A percentile compares a stretch with the other conserved stretches of the same genome.
phyloP scores from a whole-genome alignment of 2,329 filamentous ascomycete genomes.

The Fusarium stilboides region DNA sequence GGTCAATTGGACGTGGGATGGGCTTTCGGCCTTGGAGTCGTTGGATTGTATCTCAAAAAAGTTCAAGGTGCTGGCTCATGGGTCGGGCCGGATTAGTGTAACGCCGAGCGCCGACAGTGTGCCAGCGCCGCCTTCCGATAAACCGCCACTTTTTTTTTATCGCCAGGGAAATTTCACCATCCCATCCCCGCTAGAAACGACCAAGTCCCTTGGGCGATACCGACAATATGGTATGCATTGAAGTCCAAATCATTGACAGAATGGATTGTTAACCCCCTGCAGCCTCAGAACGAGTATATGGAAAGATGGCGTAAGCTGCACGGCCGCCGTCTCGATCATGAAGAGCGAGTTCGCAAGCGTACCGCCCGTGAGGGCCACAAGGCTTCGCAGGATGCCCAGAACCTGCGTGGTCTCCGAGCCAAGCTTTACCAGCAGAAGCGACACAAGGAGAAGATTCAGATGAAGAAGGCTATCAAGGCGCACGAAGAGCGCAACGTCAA shows the following conservation, averaged over 20 bases:
- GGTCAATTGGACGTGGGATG: conserved; percentile 37
- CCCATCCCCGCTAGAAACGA: conserved; percentile 38
- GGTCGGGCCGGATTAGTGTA: conserved; percentile 53
- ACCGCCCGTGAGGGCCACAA: conserved; percentile 91
- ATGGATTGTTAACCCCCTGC: conserved; percentile 48
- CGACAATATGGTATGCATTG: conserved; percentile 54
- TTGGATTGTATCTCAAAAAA: conserved; percentile 46
- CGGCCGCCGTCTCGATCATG: conserved; percentile 78
- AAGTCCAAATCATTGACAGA: not conserved
- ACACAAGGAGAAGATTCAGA: conserved; percentile 98
- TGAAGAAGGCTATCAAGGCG: conserved; percentile 93
- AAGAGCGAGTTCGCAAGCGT: conserved; percentile 90
- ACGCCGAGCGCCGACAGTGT: conserved; percentile 51
- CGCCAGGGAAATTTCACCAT: conserved; percentile 49
- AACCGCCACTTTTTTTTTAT: conserved; percentile 53
- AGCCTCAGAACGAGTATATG: conserved; percentile 86
- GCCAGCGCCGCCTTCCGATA: conserved; percentile 38
- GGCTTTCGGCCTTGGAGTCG: conserved; percentile 38
- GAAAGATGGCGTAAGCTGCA: conserved; percentile 77
- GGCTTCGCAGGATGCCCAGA: conserved; percentile 91
- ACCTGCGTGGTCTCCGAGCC: conserved; percentile 89
- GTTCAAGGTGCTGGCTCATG: conserved; percentile 40
- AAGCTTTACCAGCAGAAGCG: conserved; percentile 96
- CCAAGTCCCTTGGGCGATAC: conserved; percentile 47
- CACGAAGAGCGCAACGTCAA: conserved; percentile 98